phyloP scores from a whole-genome alignment of 2,329 filamentous ascomycete genomes.

The Scytalidium sp. region DNA sequence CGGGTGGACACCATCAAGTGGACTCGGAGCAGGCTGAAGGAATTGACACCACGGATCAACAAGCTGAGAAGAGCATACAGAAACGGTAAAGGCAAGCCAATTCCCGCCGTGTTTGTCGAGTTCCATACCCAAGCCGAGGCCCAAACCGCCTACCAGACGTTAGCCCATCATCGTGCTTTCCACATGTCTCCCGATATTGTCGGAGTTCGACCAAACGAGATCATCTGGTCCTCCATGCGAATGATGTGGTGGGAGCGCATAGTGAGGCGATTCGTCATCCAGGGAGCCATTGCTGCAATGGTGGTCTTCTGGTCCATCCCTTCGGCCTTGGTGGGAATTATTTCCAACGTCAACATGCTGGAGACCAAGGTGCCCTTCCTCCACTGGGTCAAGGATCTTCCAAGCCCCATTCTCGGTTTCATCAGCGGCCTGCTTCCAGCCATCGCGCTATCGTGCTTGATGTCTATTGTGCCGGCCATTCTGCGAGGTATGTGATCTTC shows the following conservation, averaged over 20 bases:
- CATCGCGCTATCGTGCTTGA: conserved; percentile 56
- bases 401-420: conserved; percentile 52
- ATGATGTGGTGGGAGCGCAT: conserved; percentile 62
- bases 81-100: conserved; percentile 46
- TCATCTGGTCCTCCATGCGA: conserved; percentile 64
- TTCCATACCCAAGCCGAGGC: conserved; percentile 60
- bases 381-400: conserved; percentile 54
- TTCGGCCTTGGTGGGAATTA: conserved; percentile 59
- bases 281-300: conserved; percentile 50
- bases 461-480: conserved; percentile 58
- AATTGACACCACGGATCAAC: conserved; percentile 26
- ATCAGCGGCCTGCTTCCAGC: conserved; percentile 61
- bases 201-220: conserved; percentile 57
- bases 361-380: conserved; percentile 51
- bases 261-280: conserved; percentile 47
- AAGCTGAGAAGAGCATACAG: conserved; percentile 30
- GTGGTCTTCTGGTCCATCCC: conserved; percentile 70
- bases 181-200: conserved; percentile 64
- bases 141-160: conserved; percentile 60
- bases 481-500: conserved; percentile 45
- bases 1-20: conserved; percentile 35
- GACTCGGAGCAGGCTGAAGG: conserved; percentile 29
- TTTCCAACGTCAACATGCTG: conserved; percentile 61
- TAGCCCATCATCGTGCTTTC: conserved; percentile 60
- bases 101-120: conserved; percentile 64